Evolutionary conservation across 2,329 filamentous ascomycete genomes (phyloP).

Genomic region (Bipolaris zeicola): DNA sequence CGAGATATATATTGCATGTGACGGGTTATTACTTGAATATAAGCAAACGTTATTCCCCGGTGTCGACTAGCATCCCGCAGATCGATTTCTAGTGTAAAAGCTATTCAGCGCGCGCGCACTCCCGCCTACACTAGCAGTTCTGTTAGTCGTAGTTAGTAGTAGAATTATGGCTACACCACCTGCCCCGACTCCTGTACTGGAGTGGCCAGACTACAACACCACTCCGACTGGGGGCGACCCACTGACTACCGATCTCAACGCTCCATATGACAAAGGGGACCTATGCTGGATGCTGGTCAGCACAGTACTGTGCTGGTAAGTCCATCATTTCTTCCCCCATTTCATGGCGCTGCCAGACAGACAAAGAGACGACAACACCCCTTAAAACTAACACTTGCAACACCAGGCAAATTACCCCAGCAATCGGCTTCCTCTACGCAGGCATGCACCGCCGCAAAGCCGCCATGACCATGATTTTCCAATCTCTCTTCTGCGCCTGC

Average conservation of each 20-base stretch:
- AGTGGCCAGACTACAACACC: slow-evolving; percentile 53
- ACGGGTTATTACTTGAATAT: not conserved
- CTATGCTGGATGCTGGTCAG: slow-evolving; percentile 51
- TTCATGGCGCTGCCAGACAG: not conserved
- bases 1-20: slow-evolving; percentile 21
- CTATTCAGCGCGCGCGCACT: not conserved
- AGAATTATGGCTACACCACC: slow-evolving; percentile 32
- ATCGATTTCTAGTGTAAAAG: not conserved
- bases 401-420: slow-evolving; percentile 41
- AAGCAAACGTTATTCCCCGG: not conserved
- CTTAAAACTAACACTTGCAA: not conserved
- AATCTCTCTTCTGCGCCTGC: slow-evolving; percentile 56
- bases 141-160: not conserved
- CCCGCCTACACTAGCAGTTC: not conserved
- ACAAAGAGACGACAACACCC: no score
- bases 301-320: slow-evolving; percentile 40
- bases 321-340: not conserved
- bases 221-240: slow-evolving; percentile 53
- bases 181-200: slow-evolving; percentile 41
- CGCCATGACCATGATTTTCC: slow-evolving; percentile 54
- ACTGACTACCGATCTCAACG: slow-evolving; percentile 53
- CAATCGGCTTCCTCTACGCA: slow-evolving; percentile 44
- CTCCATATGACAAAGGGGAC: slow-evolving; percentile 55
- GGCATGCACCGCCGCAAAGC: slow-evolving; percentile 43
- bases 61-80: not conserved